phyloP scores from a whole-genome alignment of 2,329 filamentous ascomycete genomes.

The Ceratocystis cubensis region DNA sequence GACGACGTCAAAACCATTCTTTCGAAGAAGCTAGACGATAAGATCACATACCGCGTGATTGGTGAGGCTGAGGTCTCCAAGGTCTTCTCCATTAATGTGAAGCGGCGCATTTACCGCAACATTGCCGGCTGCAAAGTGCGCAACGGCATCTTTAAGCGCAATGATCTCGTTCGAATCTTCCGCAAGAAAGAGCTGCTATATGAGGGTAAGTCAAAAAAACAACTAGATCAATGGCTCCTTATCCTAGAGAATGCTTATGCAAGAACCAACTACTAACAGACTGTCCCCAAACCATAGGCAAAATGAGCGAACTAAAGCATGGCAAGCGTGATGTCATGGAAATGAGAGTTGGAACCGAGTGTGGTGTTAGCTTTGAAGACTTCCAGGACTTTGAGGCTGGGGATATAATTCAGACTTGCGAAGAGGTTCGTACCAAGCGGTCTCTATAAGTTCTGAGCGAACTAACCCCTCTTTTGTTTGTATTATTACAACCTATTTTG shows the following conservation, averaged over 20 bases:
- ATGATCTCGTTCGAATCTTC: conserved; percentile 56
- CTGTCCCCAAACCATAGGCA: conserved; percentile 40
- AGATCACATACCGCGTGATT: conserved; percentile 55
- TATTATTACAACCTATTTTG: conserved; percentile 11
- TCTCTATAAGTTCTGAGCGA: conserved; percentile 32
- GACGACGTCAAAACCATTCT: conserved; percentile 60
- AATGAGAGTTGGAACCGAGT: conserved; percentile 88
- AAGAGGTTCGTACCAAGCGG: conserved; percentile 63
- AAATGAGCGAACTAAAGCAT: conserved; percentile 71
- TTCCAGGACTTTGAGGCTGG: conserved; percentile 70
- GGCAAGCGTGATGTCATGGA: conserved; percentile 83
- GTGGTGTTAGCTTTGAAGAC: conserved; percentile 70
- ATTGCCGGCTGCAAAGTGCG: conserved; percentile 81
- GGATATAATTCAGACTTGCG: conserved; percentile 79
- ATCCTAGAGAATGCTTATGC: conserved; percentile 11
- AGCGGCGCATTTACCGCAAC: conserved; percentile 54
- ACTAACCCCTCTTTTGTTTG: neutral
- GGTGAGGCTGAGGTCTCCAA: conserved; percentile 81
- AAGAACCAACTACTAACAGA: neutral
- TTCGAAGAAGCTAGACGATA: conserved; percentile 55
- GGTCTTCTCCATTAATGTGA: conserved; percentile 72
- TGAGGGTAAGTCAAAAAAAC: conserved; percentile 52
- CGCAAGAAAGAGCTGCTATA: conserved; percentile 59
- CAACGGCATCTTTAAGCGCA: conserved; percentile 60
- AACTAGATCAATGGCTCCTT: conserved; percentile 21